Base-by-base conservation (phyloP, 1,139 yeast species). In the Taiozyma sp. region DNA sequence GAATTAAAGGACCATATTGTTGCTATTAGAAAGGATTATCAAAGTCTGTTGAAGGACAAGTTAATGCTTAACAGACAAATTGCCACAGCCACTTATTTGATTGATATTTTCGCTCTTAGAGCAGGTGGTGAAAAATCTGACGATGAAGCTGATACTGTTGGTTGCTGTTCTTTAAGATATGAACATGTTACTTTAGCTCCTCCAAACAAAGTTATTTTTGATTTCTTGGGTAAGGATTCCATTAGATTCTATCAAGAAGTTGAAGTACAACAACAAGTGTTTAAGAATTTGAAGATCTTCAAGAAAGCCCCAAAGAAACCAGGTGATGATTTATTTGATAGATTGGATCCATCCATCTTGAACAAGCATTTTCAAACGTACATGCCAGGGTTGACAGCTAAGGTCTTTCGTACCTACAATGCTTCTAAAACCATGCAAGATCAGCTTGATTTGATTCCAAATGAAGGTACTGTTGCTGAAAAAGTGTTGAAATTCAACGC, bases 61-160 rank as follows among this genome's bases (percentile, higher is more conserved):
- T 69, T 87, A 49, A 92, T 89, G 96, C 80, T 83, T 52, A 89
- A 87, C 51, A 79, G 99, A 56, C 98, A 93, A 71, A 81, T 92
- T 66, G 97, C 98, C 4, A 89, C 96, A 2, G 97, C 97, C 2
- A 89, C 93, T 48, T 93, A 92, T 67, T 77, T 93, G 49, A 92
- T 93, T 65, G 99, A 93, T 72, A 82, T 85, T n/a, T 85, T 91
- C 65, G 98, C 98, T 0, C 78, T 93, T 57, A 88, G 98, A 86
- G 98, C 98, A 0, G 98, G 98, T 66, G 97, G 97, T 61, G 98
- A 93, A 70, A 92, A 92, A 68, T 89, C 95, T 19, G 98, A 92
- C 10, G 98, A 93, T 63, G 97, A 92, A 66, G 98, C 98, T 3
- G 99, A 93, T 67, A 92, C 99, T 2, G 99, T 92, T 45, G 99